Base-by-base conservation (phyloP, 768 basidiomycete genomes). In the Suillus paluster region DNA sequence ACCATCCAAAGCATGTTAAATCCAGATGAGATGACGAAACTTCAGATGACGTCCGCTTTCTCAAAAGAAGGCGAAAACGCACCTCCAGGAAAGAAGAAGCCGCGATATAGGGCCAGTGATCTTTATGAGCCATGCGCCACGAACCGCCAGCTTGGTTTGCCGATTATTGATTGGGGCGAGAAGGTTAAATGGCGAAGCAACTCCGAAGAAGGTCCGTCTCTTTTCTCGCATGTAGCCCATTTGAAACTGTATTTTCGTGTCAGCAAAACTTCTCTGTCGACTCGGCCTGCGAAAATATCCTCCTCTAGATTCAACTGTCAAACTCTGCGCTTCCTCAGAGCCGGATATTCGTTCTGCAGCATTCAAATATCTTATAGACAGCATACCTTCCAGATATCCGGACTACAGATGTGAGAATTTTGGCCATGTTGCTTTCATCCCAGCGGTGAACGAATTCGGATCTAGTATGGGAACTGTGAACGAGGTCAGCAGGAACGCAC, bases 81-180 rank as follows among this genome's bases (percentile, higher is more conserved):
- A 45, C 65, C 54, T 63, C 67, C 57, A 60, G 65, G 71, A 19
- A 69, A 74, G 61, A 84, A 83, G 66, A 73, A 75, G 8, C 66
- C 69, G 21, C 79, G 93, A 23, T 84, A 80, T 68, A 86, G 80
- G 45, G 92, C 94, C 0, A 77, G 81, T 38, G 86, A 93, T 59
- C 80, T 99, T 5, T 98, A 96, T 68, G 97, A 98, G 70, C 97
- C 97, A 1, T 65, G 81, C 1, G 88, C 89, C 39, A 78, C 82
- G 3, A 86, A 95, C 59, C 83, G 93, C 15, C 80, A 84, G 54
- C 77, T 99, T 7, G 84, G 85, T 9, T 76, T 99, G 25, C 94
- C 96, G 4, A 71, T 97, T 3, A 80, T 99, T 46, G 94, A 95
- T 66, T 99, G 97, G 97, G 90, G 91, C 1, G 79, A 79, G 30